Base-by-base conservation (phyloP, 2,329 filamentous ascomycete genomes). In the Clarireedia hainanense region DNA sequence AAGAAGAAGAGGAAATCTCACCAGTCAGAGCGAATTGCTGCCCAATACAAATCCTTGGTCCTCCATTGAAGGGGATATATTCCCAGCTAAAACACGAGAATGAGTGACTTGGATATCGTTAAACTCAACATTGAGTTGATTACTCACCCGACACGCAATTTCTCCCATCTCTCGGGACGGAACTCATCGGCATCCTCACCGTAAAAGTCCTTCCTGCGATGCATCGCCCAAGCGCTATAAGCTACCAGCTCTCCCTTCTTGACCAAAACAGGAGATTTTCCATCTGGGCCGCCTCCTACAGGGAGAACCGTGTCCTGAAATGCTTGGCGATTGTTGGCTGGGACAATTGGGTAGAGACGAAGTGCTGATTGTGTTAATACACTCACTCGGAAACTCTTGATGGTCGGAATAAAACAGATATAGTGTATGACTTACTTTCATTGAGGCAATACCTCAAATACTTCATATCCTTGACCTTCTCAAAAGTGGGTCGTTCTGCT, bases 11-110 rank as follows among this genome's bases (percentile, higher is more conserved):
- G 48, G 20, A 37, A 43, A 23, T 51, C 60, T 6, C 55, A 46
- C 47, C 53, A 15, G 47, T 52, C 54, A 51, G 23, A 51, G 0
- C 73, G 63, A 49, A 69, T 65, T 61, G 64, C 63, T 49, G 70
- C 61, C 89, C 89, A 1, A 94, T 86, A 57, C 86, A 89, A 0
- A 84, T 79, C 3, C 86, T 72, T 0, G 86, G 84, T 0, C 86
- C 86, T 15, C 83, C 74, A 61, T 84, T 87, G 66, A 94, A 95
- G 0, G 86, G 85, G 42, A 88, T 84, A 56, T 88, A 89, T 0
- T 88, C 89, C 72, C 91, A 88, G 37, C 80, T 71, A 43, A 66
- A 7, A 39, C 9, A 2, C n/a, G 36, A 5, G 14, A 23, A 42
- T 14, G 3, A 47, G 26, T 15, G 12, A 24, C 40, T 12, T 30